Conservation (phyloP, 768 basidiomycete genomes). For the Trametes cingulata region DNA sequence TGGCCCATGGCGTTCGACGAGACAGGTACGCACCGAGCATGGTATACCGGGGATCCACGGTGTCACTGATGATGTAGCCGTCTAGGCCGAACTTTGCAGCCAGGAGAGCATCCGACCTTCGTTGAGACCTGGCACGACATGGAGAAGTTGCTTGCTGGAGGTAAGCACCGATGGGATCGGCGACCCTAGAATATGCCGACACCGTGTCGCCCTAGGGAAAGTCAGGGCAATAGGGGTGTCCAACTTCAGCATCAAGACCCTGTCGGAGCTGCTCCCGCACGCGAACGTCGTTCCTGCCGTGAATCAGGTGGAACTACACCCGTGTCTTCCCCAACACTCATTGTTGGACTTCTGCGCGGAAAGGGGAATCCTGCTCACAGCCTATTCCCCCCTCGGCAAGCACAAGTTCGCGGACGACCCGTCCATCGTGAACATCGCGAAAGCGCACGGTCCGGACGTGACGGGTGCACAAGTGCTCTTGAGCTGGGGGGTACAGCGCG, state of each 20-base stretch:
- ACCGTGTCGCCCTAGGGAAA: conserved; percentile 27
- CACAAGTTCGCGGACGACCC: conserved; percentile 45
- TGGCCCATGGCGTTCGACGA: conserved; percentile 24
- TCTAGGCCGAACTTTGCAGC: conserved; percentile 9
- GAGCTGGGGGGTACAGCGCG: conserved; percentile 50
- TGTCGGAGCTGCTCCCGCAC: conserved; percentile 42
- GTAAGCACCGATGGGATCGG: conserved; percentile 13
- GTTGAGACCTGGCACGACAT: conserved; percentile 39
- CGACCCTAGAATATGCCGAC: too few relatives aligned
- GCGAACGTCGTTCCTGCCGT: conserved; percentile 60
- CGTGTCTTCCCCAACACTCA: conserved; percentile 63
- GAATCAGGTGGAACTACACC: conserved; percentile 74
- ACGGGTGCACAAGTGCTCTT: conserved; percentile 49
- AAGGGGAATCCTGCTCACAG: conserved; percentile 62
- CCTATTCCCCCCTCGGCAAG: conserved; percentile 53
- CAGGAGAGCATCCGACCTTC: conserved; percentile 30
- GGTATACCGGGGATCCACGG: too few relatives aligned
- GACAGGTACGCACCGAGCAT: not conserved
- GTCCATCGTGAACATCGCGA: conserved; percentile 41
- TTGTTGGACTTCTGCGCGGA: conserved; percentile 55
- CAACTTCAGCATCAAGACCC: conserved; percentile 46
- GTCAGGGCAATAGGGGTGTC: conserved; percentile 41
- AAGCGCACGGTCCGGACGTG: conserved; percentile 40
- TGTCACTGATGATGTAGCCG: not conserved
- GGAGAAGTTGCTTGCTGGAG: conserved; percentile 35